Evolutionary conservation across 768 basidiomycete genomes (phyloP).

Genomic region (Lactifluus pinguis): DNA sequence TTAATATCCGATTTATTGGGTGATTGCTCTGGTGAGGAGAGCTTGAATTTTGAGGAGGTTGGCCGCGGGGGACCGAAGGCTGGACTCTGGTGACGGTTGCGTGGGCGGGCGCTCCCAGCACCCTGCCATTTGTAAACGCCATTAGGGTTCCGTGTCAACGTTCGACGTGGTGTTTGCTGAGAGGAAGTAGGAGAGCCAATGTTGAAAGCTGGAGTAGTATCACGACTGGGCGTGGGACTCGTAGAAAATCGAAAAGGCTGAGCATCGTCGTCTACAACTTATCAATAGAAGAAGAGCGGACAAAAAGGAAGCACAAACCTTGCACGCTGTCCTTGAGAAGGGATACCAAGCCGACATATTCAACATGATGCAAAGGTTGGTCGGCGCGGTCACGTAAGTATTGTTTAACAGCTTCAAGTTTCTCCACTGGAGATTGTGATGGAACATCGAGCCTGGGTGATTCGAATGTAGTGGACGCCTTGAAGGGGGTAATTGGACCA

Average conservation of each 20-base stretch:
- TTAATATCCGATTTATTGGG: constrained; percentile 43
- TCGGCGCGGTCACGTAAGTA: constrained; percentile 39
- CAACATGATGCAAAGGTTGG: constrained; percentile 40
- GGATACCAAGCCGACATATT: constrained; percentile 46
- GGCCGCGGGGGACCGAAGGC: constrained; percentile 51
- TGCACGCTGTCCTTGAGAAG: constrained; percentile 45
- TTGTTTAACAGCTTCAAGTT: constrained; percentile 40
- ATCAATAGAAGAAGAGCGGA: constrained; percentile 7
- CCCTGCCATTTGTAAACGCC: constrained; percentile 67
- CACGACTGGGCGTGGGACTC: constrained; percentile 34
- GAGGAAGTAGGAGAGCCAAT: constrained; percentile 21
- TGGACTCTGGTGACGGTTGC: constrained; percentile 66
- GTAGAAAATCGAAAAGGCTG: constrained; percentile 58
- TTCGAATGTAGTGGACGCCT: constrained; percentile 16
- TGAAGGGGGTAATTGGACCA: constrained; percentile 19
- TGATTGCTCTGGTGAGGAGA: constrained; percentile 30
- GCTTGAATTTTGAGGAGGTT: constrained; percentile 35
- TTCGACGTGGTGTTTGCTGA: constrained; percentile 38
- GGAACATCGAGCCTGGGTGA: constrained; percentile 5
- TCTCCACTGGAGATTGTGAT: constrained; percentile 31
- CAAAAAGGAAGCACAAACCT: constrained; percentile 26
- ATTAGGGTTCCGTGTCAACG: constrained; percentile 62
- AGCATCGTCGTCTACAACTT: constrained; percentile 23
- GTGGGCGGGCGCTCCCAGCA: constrained; percentile 59
- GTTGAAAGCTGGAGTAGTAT: constrained; percentile 27